Evolutionary conservation across 208 protist genomes (phyloP).

Genomic region (Balamuthia mandrillaris): DNA sequence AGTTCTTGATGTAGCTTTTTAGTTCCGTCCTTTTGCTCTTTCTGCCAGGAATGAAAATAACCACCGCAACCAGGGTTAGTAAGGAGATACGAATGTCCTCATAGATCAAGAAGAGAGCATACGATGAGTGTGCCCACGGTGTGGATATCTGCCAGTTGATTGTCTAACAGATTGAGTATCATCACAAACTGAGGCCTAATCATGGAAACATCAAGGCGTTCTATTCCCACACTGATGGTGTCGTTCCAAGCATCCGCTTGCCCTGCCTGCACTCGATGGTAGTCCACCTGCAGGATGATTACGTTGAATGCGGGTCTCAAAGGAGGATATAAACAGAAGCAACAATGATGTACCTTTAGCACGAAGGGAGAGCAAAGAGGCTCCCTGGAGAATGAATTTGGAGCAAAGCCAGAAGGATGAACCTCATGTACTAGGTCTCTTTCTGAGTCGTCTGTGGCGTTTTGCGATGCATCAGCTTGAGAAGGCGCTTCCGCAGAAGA

Average conservation of each 20-base stretch:
- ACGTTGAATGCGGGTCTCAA: neutral
- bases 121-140: constrained; percentile 10
- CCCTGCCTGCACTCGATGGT: neutral
- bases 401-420: neutral
- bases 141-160: constrained; percentile 30
- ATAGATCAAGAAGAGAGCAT: too few species aligned
- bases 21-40: too few species aligned
- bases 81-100: too few species aligned
- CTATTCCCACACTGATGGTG: neutral
- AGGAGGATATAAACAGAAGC: neutral
- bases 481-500: neutral
- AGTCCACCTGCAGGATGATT: neutral
- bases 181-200: constrained; percentile 18
- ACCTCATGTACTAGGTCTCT: neutral
- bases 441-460: neutral
- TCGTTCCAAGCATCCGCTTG: constrained; percentile 2
- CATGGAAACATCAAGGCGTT: neutral
- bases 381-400: constrained; percentile 5
- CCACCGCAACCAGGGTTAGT: too few species aligned
- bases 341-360: neutral
- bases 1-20: too few species aligned
- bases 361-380: neutral
- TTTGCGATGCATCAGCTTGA: neutral
- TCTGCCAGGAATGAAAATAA: too few species aligned
- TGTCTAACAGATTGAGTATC: constrained; percentile 21